Base-by-base conservation (phyloP, 78 protist species). In the Anaeramoeba ignava region DNA sequence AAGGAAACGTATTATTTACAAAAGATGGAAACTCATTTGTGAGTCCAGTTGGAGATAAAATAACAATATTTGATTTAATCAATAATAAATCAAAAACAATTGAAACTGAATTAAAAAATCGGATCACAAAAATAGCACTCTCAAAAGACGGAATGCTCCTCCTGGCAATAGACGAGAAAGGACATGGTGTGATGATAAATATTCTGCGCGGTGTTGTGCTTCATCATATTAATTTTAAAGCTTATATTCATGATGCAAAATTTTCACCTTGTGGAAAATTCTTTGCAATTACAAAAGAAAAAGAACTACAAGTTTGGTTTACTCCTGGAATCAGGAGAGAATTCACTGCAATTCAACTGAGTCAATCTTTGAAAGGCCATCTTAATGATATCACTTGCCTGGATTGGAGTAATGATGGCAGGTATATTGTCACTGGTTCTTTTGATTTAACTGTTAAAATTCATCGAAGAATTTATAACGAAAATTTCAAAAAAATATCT, bases 21-120 rank as follows among this genome's bases (percentile, higher is more conserved):
- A 91, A 92, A 1, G 97, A 95, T 38, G 98, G 98, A 12, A 84
- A 88, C 41, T 3, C 89, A 8, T 87, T 95, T 3, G 41, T 92
- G 80, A 80, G 91, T 78, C 95, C 97, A 0, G 97, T 94, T 3
- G 97, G 97, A 78, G 95, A 96, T 68, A 90, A 97, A 41, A 84
- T 96, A 38, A 33, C 92, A 2, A 88, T 89, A n/a, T 95, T 92
- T 38, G 95, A 95, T 41, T 89, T 94, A 33, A 88, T 85, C 38
- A 73, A 86, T 80, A 85, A 37, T 0, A 86, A 34, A 54, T 27
- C 73, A 54, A 54, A 17, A 54, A 54, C 73, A 8, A 27, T 54
- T 27, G 36, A 8, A 54, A 54, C 17, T 54, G 36, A 54, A 54
- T 27, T 17, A 54, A 54, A 17, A 54, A 8, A 54, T 54, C 36